phyloP scores from a whole-genome alignment of 2,329 filamentous ascomycete species.

The Aaosphaeria arxii region DNA sequence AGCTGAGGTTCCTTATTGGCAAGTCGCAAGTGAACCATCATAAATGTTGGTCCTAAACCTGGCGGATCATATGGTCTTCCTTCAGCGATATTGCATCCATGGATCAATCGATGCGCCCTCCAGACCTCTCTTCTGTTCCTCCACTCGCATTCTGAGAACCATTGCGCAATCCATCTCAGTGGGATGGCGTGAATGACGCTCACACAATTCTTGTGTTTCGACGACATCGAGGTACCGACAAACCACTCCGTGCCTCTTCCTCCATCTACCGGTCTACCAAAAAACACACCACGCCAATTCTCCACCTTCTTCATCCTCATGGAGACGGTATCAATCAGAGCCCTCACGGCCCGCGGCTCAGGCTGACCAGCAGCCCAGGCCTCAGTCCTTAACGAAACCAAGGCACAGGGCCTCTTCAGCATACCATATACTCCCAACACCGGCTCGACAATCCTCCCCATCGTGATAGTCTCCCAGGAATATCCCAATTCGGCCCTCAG shows the following conservation, averaged over 20 bases:
- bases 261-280: too few relatives aligned
- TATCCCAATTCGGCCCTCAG: slow-evolving; percentile 11
- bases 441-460: slow-evolving; percentile 4
- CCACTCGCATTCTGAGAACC: slow-evolving; percentile 14
- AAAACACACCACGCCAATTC: neutral
- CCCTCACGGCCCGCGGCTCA: too few relatives aligned
- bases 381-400: too few relatives aligned
- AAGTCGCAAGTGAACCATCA: neutral
- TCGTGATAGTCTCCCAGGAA: slow-evolving; percentile 9
- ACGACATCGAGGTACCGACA: slow-evolving; percentile 4
- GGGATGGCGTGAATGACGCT: slow-evolving; percentile 10
- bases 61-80: neutral
- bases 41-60: neutral
- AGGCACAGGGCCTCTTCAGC: too few relatives aligned
- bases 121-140: too few relatives aligned
- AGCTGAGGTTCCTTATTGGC: too few relatives aligned
- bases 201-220: slow-evolving; percentile 2
- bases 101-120: too few relatives aligned
- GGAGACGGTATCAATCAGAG: too few relatives aligned
- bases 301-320: too few relatives aligned
- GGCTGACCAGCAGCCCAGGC: too few relatives aligned
- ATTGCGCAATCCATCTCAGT: slow-evolving; percentile 12
- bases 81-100: too few relatives aligned
- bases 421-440: neutral
- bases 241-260: slow-evolving; percentile 1